Evolutionary conservation across 1,284 basidiomycete genomes (phyloP), one percentile per base, ranked within the genome.

Genomic region (Naganishia sp.): DNA sequence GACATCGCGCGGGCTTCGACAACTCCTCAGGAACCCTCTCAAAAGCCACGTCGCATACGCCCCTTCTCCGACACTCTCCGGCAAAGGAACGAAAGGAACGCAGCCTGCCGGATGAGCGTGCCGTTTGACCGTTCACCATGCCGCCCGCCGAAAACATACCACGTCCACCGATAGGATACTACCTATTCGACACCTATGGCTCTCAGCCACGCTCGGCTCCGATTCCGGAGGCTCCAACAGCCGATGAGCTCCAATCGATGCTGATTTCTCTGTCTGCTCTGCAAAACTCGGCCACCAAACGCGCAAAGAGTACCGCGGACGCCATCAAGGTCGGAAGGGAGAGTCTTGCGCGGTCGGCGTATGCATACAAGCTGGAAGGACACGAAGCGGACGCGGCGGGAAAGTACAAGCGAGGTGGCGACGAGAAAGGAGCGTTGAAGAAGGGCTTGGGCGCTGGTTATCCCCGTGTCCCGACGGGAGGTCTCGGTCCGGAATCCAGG

Each of bases 261-360:
- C 23, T 63, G 32, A 46, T 63, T n/a, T 46, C 50, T 2, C 15
- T 53, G 41, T 25, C 32, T 18, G 41, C 61, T 23, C 32, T 54
- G 13, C 21, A 32, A 17, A 63, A 63, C n/a, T 46, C 50, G 17
- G 66, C 60, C 35, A 53, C 25, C 32, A 55, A 39, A 9, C 42
- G 58, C 10, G 58, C 60, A 9, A 61, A 63, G 25, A 50, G 25
- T 35, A 52, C 65, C 2, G 50, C 28, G 13, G 65, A 66, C 17
- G 65, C 50, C 23, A 35, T 62, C 21, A 47, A 47, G 47, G 25
- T 63, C 25, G 58, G 53, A 18, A 31, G 53, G 25, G 66, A 62
- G 23, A 39, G 39, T 32, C 23, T 63, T 43, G 50, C 17, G 17
- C 54, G 53, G 32, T 54, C 52, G 42, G 50, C 50, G 23, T 53